Base-by-base conservation (phyloP, 2,329 filamentous ascomycete genomes). In the Beauveria sp. region DNA sequence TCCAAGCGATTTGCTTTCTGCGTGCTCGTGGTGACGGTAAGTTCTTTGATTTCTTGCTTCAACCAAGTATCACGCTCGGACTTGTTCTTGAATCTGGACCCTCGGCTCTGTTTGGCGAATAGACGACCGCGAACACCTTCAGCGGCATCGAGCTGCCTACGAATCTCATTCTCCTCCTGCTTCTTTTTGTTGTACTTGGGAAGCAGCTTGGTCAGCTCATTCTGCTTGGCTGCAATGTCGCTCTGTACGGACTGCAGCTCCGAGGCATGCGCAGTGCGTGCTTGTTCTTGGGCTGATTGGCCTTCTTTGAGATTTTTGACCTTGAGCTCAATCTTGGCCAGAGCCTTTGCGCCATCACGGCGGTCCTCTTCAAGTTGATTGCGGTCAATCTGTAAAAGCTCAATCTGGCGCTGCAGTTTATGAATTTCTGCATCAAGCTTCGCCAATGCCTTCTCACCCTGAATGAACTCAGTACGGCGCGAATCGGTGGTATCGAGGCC, bases 51-150 rank as follows among this genome's bases (percentile, higher is more conserved):
- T 74, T 97, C 89, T 64, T 85, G 83, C 64, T 85, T 86, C 55
- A 99, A 79, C 80, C 86, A 97, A 42, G 85, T 83, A 73, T 99
- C 93, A 49, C 96, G 88, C 71, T 98, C 91, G 9, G 85, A 83
- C 77, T 96, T 96, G 73, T 86, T 96, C 70, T 83, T 89, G 74
- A 96, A 99, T 65, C 91, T 89, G 20, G 89, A 88, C 66, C 89
- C 92, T 51, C 93, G 88, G 49, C 89, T 91, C 75, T 99, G 93
- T 74, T 99, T 99, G 56, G 90, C 90, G 70, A 96, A 91, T 8
- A 99, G 83, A 43, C 93, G 87, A 66, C 89, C 86, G 48, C 90
- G 83, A 5, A 84, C 83, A 8, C 88, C 88, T 69, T 96, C 89
- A 0, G 89, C 89, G 55, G 89, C 81, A 52, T 92, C 88, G 12